phyloP scores from a whole-genome alignment of 805 yeast species.

The Saturnispora saitoi region DNA sequence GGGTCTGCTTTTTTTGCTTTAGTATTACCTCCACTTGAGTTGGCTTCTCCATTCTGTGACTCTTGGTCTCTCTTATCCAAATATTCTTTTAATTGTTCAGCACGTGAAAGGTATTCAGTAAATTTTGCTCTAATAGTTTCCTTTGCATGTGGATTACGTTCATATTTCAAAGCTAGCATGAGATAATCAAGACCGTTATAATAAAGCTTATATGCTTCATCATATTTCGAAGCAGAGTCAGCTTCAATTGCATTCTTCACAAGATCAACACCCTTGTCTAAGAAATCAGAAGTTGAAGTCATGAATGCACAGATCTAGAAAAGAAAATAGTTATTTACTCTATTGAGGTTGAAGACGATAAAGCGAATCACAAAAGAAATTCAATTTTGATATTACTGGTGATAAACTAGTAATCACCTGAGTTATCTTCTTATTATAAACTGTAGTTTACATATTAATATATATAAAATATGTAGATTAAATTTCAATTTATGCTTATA shows the following conservation, averaged over 20 bases:
- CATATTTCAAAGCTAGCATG: slow-evolving; percentile 92
- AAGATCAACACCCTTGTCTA: slow-evolving; percentile 89
- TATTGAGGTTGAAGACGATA: not conserved
- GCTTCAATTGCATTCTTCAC: slow-evolving; percentile 94
- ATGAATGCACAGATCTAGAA: slow-evolving; percentile 8
- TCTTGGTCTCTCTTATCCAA: slow-evolving; percentile 52
- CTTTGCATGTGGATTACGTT: slow-evolving; percentile 82
- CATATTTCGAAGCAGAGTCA: slow-evolving; percentile 81
- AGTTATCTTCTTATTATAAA: too few species aligned
- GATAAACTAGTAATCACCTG: not conserved
- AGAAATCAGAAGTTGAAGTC: slow-evolving; percentile 49
- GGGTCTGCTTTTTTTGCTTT: slow-evolving; percentile 40
- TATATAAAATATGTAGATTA: too few species aligned
- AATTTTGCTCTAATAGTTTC: slow-evolving; percentile 82
- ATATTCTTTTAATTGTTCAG: slow-evolving; percentile 88
- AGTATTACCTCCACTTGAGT: slow-evolving; percentile 49
- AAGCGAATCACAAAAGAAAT: not conserved
- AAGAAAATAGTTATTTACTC: not conserved
- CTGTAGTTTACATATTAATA: not conserved
- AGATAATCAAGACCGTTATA: slow-evolving; percentile 90
- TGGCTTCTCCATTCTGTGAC: slow-evolving; percentile 41
- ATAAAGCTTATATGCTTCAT: slow-evolving; percentile 88
- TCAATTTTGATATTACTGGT: not conserved
- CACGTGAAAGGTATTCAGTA: slow-evolving; percentile 84
- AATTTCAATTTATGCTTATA: too few species aligned